These are phyloP conservation scores for Euphorbia celastroides DNA, from an alignment of 441 rosid species.

Conservation along the genomic window DNA sequence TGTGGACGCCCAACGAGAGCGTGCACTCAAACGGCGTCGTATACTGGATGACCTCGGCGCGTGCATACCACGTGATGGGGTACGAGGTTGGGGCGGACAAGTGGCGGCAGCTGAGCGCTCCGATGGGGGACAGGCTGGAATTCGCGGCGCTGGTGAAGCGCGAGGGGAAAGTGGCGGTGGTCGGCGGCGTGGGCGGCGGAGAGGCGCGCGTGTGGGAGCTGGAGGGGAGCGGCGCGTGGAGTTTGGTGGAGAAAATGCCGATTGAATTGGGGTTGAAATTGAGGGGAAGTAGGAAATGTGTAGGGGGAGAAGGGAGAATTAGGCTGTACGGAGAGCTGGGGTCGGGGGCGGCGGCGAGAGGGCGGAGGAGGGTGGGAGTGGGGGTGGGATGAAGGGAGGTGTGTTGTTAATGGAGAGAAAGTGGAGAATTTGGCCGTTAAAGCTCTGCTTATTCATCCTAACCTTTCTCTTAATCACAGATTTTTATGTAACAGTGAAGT, in stretches of 20 bases:
- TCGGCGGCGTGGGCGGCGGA: too few species aligned
- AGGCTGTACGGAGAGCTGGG: slow-evolving; percentile 42
- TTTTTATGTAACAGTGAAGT: too few species aligned
- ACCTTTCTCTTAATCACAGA: slow-evolving; percentile 24
- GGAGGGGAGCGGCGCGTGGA: slow-evolving; percentile 25
- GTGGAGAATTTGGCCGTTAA: slow-evolving; percentile 28
- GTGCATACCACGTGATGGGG: slow-evolving; percentile 49
- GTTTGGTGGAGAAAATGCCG: slow-evolving; percentile 28
- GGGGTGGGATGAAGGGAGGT: slow-evolving; percentile 44
- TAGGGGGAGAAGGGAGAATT: slow-evolving; percentile 27
- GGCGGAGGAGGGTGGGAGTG: slow-evolving; percentile 35
- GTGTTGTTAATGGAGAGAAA: slow-evolving; percentile 22
- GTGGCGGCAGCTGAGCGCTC: slow-evolving; percentile 45
- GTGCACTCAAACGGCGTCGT: slow-evolving; percentile 32
- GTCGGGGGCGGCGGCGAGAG: slow-evolving; percentile 40
- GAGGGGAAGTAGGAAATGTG: slow-evolving; percentile 35
- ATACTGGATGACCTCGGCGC: slow-evolving; percentile 58
- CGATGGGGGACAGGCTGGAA: slow-evolving; percentile 39
- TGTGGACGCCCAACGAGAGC: slow-evolving; percentile 53
- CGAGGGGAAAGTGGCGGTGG: slow-evolving; percentile 28
- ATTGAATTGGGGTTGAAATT: slow-evolving; percentile 32
- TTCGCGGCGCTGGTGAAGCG: slow-evolving; percentile 31
- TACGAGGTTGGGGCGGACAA: slow-evolving; percentile 28
- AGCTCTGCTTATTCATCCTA: slow-evolving; percentile 40
- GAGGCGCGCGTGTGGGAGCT: slow-evolving; percentile 55